Evolutionary conservation across 1,284 basidiomycete species (phyloP).

Genomic region (Cyathus olla): DNA sequence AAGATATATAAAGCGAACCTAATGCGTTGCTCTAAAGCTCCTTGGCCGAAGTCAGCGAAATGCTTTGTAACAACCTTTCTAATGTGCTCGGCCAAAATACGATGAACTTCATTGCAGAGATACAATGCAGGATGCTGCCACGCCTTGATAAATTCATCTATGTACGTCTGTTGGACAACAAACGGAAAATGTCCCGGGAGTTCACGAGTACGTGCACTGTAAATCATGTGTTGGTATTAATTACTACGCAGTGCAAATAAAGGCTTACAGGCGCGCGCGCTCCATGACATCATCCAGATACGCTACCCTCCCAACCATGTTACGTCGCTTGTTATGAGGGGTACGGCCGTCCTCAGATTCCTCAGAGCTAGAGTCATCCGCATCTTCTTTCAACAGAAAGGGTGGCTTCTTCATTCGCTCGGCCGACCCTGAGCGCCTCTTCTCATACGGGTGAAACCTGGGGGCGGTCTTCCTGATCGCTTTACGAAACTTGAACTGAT

Average conservation of each 20-base stretch:
- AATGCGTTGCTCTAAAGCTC: constrained; percentile 61
- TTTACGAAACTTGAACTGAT: constrained; percentile 57
- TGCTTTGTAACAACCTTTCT: constrained; percentile 53
- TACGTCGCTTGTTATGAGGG: constrained; percentile 18
- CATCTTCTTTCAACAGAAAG: constrained; percentile 42
- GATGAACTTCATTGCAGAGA: constrained; percentile 60
- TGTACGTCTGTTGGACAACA: constrained; percentile 63
- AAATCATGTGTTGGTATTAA: background rate
- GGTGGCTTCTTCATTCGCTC: constrained; percentile 15
- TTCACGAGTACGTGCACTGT: constrained; percentile 75
- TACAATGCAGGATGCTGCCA: constrained; percentile 63
- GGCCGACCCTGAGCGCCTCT: constrained; percentile 4
- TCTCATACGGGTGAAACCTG: constrained; percentile 58
- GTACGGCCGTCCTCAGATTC: constrained; percentile 9
- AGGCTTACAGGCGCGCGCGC: constrained; percentile 57
- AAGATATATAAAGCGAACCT: constrained; percentile 49
- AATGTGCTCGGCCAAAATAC: constrained; percentile 52
- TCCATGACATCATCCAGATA: constrained; percentile 69
- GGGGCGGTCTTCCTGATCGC: constrained; percentile 67
- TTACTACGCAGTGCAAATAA: background rate
- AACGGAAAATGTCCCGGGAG: constrained; percentile 76
- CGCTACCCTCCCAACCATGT: constrained; percentile 39
- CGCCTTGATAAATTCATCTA: constrained; percentile 52
- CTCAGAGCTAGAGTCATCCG: constrained; percentile 4
- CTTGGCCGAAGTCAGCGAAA: constrained; percentile 65